These are phyloP conservation scores for Purpureocillium lavendulum DNA, from an alignment of 2,329 filamentous ascomycete genomes.

Conservation along the genomic window DNA sequence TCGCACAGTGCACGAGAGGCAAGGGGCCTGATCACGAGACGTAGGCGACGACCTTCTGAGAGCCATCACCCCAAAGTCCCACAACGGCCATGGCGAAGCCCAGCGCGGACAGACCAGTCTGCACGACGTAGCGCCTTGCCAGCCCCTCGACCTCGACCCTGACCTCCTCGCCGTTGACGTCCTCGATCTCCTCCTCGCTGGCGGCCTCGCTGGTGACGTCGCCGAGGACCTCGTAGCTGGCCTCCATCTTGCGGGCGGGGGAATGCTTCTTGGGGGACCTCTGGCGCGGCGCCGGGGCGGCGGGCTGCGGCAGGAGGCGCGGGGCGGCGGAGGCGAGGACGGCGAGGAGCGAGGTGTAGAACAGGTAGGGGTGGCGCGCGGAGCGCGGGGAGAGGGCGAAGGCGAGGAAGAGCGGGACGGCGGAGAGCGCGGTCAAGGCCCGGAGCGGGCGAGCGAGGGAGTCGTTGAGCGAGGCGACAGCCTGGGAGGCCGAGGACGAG, in stretches of 20 bases:
- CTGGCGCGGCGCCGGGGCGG: slow-evolving; percentile 16
- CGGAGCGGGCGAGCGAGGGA: slow-evolving; percentile 58
- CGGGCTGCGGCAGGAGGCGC: slow-evolving; percentile 32
- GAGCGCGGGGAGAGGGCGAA: slow-evolving; percentile 68
- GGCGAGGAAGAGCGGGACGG: slow-evolving; percentile 65
- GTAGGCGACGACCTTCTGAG: slow-evolving; percentile 23
- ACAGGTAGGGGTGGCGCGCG: slow-evolving; percentile 76
- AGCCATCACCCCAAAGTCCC: slow-evolving; percentile 59
- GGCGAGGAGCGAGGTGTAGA: slow-evolving; percentile 72
- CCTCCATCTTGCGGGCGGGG: slow-evolving; percentile 48
- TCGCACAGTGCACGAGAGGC: not conserved
- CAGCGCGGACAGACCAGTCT: slow-evolving; percentile 44
- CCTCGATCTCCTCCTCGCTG: slow-evolving; percentile 42
- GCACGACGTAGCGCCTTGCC: slow-evolving; percentile 43
- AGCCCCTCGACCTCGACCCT: slow-evolving; percentile 47
- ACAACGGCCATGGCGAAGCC: slow-evolving; percentile 55
- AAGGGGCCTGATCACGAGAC: slow-evolving; percentile 14
- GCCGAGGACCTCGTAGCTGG: slow-evolving; percentile 62
- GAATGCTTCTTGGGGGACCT: slow-evolving; percentile 17
- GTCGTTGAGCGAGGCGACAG: slow-evolving; percentile 59
- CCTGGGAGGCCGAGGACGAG: slow-evolving; percentile 59
- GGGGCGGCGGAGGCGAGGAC: slow-evolving; percentile 51
- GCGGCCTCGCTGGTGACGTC: slow-evolving; percentile 40
- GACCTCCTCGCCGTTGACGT: slow-evolving; percentile 56
- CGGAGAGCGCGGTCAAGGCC: slow-evolving; percentile 59